A percentile compares a stretch with the other conserved stretches of the same genome.
Conservation (phyloP, 805 yeast genomes). For the Kodamaea nitidulidarum region DNA sequence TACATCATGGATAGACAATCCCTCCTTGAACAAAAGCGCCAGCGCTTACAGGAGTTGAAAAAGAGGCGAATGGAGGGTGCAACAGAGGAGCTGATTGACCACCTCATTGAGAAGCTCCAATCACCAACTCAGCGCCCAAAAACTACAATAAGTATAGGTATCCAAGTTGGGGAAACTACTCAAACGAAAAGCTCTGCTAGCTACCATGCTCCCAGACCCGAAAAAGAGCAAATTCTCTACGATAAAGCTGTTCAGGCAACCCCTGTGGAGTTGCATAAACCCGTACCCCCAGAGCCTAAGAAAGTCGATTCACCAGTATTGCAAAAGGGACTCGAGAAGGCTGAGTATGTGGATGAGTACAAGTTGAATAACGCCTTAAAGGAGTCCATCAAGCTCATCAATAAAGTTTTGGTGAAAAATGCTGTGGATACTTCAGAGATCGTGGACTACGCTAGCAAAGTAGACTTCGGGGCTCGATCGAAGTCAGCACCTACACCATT, state of each 20-base stretch:
- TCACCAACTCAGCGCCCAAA: conserved; percentile 3
- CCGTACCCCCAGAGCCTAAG: not conserved
- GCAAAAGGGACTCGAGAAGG: conserved; percentile 1
- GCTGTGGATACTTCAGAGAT: conserved; percentile 2
- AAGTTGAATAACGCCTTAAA: conserved; percentile 18
- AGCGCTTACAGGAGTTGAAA: conserved; percentile 27
- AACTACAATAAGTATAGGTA: conserved; percentile 20
- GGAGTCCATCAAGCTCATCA: conserved; percentile 22
- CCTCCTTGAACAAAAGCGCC: conserved; percentile 37
- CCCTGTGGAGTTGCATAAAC: not conserved
- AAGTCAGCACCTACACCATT: conserved; percentile 1
- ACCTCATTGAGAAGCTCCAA: conserved; percentile 13
- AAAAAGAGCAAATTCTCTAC: conserved; percentile 13
- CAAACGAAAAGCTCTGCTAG: not conserved
- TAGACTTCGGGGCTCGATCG: conserved; percentile 7
- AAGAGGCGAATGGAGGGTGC: conserved; percentile 18
- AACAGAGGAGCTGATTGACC: conserved; percentile 14
- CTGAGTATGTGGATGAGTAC: conserved; percentile 14
- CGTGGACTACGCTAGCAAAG: conserved; percentile 9
- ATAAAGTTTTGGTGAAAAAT: conserved; percentile 14
- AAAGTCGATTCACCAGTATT: not conserved
- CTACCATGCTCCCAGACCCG: conserved; percentile 1
- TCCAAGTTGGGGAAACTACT: conserved; percentile 23
- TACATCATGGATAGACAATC: conserved; percentile 33
- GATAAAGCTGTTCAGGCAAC: conserved; percentile 24